Conservation (phyloP, 352 stramenopile genomes). For the Globisporangium polare region DNA sequence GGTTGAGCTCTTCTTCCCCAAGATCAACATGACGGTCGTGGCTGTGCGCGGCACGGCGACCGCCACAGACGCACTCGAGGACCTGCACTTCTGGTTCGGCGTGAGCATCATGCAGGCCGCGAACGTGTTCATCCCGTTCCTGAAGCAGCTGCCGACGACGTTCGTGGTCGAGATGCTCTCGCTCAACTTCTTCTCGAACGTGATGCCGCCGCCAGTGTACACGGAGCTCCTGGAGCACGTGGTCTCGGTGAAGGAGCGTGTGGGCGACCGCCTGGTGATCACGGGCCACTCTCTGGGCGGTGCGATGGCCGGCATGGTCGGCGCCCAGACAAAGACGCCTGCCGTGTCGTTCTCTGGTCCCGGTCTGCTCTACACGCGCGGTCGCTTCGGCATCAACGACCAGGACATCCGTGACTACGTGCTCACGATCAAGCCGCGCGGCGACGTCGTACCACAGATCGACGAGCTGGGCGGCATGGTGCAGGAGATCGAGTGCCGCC, state of each 20-base stretch:
- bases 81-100: conserved; percentile 86
- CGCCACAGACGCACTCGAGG: conserved; percentile 77
- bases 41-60: conserved; percentile 80
- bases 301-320: conserved; percentile 82
- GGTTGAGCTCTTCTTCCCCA: conserved; percentile 81
- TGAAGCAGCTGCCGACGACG: conserved; percentile 72
- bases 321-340: conserved; percentile 75
- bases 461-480: conserved; percentile 82
- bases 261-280: conserved; percentile 72
- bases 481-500: conserved; percentile 85
- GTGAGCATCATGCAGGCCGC: conserved; percentile 85
- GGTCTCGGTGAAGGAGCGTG: conserved; percentile 42
- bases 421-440: conserved; percentile 76
- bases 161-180: conserved; percentile 85
- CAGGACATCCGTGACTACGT: conserved; percentile 81
- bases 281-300: conserved; percentile 83
- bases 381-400: conserved; percentile 70
- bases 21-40: conserved; percentile 83
- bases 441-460: conserved; percentile 77
- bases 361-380: conserved; percentile 73
- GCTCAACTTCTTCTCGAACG: conserved; percentile 56
- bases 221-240: conserved; percentile 68
- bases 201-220: conserved; percentile 84
- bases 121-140: conserved; percentile 82
- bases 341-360: conserved; percentile 82